A percentile compares a stretch with the other conserved stretches of the same genome.
These are phyloP conservation scores for Pseudovirgaria hyperparasitica DNA, from an alignment of 2,329 filamentous ascomycete genomes.

Conservation along the genomic window DNA sequence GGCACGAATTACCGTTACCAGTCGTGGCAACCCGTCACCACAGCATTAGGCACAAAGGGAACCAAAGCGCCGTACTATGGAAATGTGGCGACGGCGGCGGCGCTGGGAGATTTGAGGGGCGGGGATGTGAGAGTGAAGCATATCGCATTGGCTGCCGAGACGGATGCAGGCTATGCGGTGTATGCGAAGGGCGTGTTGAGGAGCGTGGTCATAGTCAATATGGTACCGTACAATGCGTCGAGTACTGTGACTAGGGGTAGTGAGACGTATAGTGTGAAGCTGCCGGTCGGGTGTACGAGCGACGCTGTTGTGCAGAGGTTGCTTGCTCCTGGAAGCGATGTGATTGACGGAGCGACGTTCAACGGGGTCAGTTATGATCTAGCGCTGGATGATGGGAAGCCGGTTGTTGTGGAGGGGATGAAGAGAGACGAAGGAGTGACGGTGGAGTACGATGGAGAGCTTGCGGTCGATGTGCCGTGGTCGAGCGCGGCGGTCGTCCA, in stretches of 20 bases:
- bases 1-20: conserved; percentile 51
- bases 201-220: conserved; percentile 43
- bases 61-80: conserved; percentile 55
- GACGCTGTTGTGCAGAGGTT: conserved; percentile 35
- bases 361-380: conserved; percentile 51
- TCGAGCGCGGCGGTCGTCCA: conserved; percentile 16
- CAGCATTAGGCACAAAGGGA: conserved; percentile 35
- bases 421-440: conserved; percentile 36
- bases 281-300: conserved; percentile 16
- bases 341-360: conserved; percentile 48
- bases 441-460: conserved; percentile 20
- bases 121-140: conserved; percentile 34
- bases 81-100: conserved; percentile 44
- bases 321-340: conserved; percentile 50
- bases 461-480: conserved; percentile 12
- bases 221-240: conserved; percentile 34
- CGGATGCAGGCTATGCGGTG: conserved; percentile 43
- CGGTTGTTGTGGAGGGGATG: conserved; percentile 42
- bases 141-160: conserved; percentile 28
- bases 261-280: conserved; percentile 30
- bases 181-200: conserved; percentile 34
- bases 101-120: conserved; percentile 33
- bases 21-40: conserved; percentile 47
- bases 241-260: conserved; percentile 16
- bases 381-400: conserved; percentile 41